Base-by-base conservation (phyloP, 305 asterid genomes). In the Fraxinus latifolia region DNA sequence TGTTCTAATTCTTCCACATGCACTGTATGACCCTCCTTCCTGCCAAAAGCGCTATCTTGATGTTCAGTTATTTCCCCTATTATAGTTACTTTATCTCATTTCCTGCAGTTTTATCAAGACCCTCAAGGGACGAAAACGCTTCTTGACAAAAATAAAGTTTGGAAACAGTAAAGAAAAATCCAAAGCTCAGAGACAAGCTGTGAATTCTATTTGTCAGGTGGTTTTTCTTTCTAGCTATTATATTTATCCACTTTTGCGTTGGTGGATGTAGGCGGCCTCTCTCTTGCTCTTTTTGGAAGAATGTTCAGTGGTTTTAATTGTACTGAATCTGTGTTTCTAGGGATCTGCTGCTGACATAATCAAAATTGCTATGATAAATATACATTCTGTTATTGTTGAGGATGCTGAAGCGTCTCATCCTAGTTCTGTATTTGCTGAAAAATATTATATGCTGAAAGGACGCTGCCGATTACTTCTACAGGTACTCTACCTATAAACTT, bases 281-380 rank as follows among this genome's bases (percentile, higher is more conserved):
- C 19, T 19, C 77, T 36, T 55, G 31, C 23, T 62, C 19, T 23
- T 29, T 58, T 39, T 23, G 27, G 79, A 55, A 79, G 80, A 47
- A 70, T 82, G 42, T 77, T 76, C 60, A 67, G 15, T 74, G 31
- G 80, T 82, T 79, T 37, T 79, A 77, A 82, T 82, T 62, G 29
- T 27, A 39, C 65, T 81, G n/a, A 65, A 78, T 84, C 76, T 83
- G 29, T 80, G 58, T 86, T 80, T 83, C 60, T 74, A 95, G 98
- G 99, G 99, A 81, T 96, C 99, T 81, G 98, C 98, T 80, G 98
- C 99, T 23, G 99, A 96, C 90, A 89, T 96, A 84, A 90, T 96
- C 84, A 96, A 96, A 88, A 89, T 93, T 39, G 99, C 99, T 31
- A 96, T 96, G 99, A 82, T 91, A 87, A 85, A 85, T 87, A 84